Conservation (phyloP, 305 asterid genomes). For the Fraxinus albicans region DNA sequence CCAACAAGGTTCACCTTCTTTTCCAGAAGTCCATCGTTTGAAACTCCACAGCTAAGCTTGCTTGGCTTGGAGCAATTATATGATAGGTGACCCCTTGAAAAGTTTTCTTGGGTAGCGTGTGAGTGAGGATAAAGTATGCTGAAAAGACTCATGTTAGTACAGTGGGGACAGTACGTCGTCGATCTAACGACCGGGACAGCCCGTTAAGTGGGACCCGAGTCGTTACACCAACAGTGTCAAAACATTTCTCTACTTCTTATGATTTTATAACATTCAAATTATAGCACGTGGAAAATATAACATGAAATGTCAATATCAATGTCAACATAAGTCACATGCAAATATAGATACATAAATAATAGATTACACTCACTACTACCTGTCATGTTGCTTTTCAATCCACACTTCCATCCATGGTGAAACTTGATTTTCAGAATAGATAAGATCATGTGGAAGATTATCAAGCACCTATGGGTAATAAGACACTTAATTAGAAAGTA, state of each 20-base stretch:
- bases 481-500: not conserved
- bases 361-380: conserved; percentile 34
- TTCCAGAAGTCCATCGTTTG: no score
- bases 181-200: no score
- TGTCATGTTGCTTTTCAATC: conserved; percentile 64
- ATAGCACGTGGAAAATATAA: not conserved
- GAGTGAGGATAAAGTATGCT: no score
- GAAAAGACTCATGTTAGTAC: no score
- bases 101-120: no score
- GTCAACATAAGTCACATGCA: not conserved
- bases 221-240: not conserved
- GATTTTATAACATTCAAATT: not conserved
- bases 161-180: no score
- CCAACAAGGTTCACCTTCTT: no score
- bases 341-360: not conserved
- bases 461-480: conserved; percentile 69
- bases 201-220: no score
- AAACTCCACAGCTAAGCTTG: no score
- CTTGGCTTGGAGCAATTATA: no score
- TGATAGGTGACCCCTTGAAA: no score
- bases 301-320: not conserved
- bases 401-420: conserved; percentile 98
- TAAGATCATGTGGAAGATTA: conserved; percentile 98
- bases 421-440: conserved; percentile 75
- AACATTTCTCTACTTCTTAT: not conserved